phyloP scores from a whole-genome alignment of 2,329 filamentous ascomycete genomes.

The Calonectria montana region DNA sequence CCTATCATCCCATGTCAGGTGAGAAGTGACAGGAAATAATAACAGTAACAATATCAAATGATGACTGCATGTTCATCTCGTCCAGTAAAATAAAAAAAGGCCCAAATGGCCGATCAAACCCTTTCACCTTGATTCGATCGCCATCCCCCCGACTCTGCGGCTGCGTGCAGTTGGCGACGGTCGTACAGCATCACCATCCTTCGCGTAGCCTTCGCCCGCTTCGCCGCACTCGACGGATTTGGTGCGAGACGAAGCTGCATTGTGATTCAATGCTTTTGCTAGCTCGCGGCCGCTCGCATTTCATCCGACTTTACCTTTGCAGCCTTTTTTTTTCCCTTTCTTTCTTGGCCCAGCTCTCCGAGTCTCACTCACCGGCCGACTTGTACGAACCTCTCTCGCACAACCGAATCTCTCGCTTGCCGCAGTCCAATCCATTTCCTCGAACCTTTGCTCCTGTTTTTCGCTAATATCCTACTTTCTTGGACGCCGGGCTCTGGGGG shows the following conservation, averaged over 20 bases:
- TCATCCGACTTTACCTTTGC: not conserved
- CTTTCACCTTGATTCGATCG: not conserved
- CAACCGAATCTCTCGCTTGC: conserved; percentile 15
- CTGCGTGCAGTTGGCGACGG: conserved; percentile 15
- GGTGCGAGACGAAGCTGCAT: not conserved
- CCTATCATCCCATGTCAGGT: not conserved
- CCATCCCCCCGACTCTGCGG: conserved; percentile 7
- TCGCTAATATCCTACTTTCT: not conserved
- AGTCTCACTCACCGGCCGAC: not conserved
- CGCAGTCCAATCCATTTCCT: conserved; percentile 9
- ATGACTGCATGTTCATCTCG: not conserved
- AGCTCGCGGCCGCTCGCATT: not conserved
- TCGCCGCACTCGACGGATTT: conserved; percentile 14
- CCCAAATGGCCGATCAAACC: not conserved
- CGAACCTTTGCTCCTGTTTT: not conserved
- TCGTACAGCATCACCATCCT: conserved; percentile 12
- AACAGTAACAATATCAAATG: not conserved
- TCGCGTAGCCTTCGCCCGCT: conserved; percentile 3
- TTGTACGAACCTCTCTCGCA: conserved; percentile 3
- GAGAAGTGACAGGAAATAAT: not conserved
- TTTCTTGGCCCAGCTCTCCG: not conserved
- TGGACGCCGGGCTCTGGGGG: not conserved
- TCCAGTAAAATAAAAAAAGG: not conserved
- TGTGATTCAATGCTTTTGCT: not conserved
- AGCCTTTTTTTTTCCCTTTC: not conserved